Percentiles rank a stretch among this genome's conserved stretches.
These are phyloP conservation scores for Backusella circina DNA, from an alignment of 192 early-diverging fungal genomes.

Conservation along the genomic window DNA sequence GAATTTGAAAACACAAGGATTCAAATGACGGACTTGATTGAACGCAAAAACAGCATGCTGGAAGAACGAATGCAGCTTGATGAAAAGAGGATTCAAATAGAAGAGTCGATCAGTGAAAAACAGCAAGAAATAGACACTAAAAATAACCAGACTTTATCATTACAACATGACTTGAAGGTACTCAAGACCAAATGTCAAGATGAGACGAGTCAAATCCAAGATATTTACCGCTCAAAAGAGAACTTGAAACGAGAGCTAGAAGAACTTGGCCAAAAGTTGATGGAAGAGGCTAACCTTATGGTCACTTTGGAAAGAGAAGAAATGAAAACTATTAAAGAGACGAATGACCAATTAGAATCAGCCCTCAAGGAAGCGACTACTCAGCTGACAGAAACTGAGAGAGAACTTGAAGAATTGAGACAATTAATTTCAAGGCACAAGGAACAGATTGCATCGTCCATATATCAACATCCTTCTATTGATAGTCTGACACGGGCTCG, in stretches of 20 bases:
- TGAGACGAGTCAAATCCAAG: slow-evolving; percentile 72
- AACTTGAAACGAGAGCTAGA: slow-evolving; percentile 87
- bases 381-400: slow-evolving; percentile 63
- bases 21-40: background rate
- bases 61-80: slow-evolving; percentile 39
- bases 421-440: slow-evolving; percentile 21
- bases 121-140: slow-evolving; percentile 64
- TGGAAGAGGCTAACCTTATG: slow-evolving; percentile 91
- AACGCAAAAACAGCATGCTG: background rate
- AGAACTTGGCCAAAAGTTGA: slow-evolving; percentile 82
- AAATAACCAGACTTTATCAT: slow-evolving; percentile 59
- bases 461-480: slow-evolving; percentile 6
- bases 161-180: slow-evolving; percentile 57
- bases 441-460: slow-evolving; percentile 30
- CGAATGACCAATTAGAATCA: slow-evolving; percentile 46
- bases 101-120: slow-evolving; percentile 53
- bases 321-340: slow-evolving; percentile 40
- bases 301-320: slow-evolving; percentile 69
- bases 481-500: slow-evolving; percentile 38
- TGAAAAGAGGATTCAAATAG: slow-evolving; percentile 51
- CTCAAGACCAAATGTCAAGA: slow-evolving; percentile 73
- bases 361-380: slow-evolving; percentile 54
- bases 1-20: background rate
- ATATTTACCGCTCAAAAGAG: slow-evolving; percentile 85
- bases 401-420: slow-evolving; percentile 77